Evolutionary conservation across 2,329 filamentous ascomycete genomes (phyloP).

Genomic region (Hymenoscyphus scutula): DNA sequence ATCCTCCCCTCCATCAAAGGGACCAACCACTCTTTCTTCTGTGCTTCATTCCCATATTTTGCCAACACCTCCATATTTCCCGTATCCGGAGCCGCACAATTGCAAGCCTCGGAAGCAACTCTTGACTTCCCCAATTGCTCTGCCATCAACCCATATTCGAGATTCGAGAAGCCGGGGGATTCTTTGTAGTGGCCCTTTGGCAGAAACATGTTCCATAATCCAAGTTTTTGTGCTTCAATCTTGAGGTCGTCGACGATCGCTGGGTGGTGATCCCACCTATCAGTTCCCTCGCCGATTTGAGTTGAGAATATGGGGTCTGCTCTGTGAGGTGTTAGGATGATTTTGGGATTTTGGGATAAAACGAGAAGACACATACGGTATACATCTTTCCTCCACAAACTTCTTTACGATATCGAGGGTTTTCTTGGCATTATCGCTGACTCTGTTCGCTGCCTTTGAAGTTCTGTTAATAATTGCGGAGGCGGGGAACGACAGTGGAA

Average conservation of each 20-base stretch:
- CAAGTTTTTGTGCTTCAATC: slow-evolving; percentile 74
- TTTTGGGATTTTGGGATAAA: not conserved
- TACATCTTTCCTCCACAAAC: slow-evolving; percentile 96
- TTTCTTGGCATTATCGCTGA: slow-evolving; percentile 82
- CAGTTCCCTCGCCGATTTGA: slow-evolving; percentile 70
- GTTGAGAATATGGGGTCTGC: slow-evolving; percentile 79
- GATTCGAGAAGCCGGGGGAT: slow-evolving; percentile 88
- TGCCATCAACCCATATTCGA: slow-evolving; percentile 97
- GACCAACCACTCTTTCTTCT: slow-evolving; percentile 80
- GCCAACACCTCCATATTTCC: slow-evolving; percentile 95
- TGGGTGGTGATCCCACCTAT: slow-evolving; percentile 79
- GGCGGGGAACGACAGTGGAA: slow-evolving; percentile 10
- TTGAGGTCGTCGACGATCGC: slow-evolving; percentile 86
- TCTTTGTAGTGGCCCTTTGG: slow-evolving; percentile 94
- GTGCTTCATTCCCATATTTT: slow-evolving; percentile 81
- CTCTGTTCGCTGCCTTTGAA: slow-evolving; percentile 42
- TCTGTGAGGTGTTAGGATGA: slow-evolving; percentile 39
- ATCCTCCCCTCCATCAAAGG: slow-evolving; percentile 83
- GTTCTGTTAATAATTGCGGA: slow-evolving; percentile 14
- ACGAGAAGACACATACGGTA: slow-evolving; percentile 54
- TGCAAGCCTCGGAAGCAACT: slow-evolving; percentile 80
- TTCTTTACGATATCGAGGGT: slow-evolving; percentile 86
- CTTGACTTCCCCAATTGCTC: slow-evolving; percentile 88
- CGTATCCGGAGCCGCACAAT: slow-evolving; percentile 88
- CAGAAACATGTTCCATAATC: slow-evolving; percentile 98